Evolutionary conservation across 2,329 filamentous ascomycete genomes (phyloP).

Genomic region (Hymenoscyphus repandus): DNA sequence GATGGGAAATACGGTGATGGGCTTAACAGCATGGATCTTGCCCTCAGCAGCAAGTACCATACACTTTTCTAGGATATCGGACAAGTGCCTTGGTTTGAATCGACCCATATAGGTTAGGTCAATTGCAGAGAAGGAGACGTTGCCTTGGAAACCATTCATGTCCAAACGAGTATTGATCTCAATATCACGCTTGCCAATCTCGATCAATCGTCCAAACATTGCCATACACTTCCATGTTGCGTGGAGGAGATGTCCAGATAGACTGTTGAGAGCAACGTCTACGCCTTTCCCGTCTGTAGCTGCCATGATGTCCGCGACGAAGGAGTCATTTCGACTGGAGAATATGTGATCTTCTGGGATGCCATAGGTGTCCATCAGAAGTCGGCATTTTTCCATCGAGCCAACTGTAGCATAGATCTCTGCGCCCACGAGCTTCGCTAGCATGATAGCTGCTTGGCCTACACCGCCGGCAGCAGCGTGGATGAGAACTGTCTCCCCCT

Average conservation of each 20-base stretch:
- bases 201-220: constrained; percentile 34
- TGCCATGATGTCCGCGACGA: constrained; percentile 28
- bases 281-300: constrained; percentile 12
- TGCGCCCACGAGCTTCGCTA: constrained; percentile 30
- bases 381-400: constrained; percentile 33
- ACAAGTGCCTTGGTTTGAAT: not conserved
- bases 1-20: not conserved
- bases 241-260: constrained; percentile 20
- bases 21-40: not conserved
- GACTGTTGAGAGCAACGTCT: constrained; percentile 26
- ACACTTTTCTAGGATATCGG: not conserved
- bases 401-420: constrained; percentile 39
- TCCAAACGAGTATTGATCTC: constrained; percentile 12
- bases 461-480: constrained; percentile 19
- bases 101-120: constrained; percentile 2
- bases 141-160: constrained; percentile 1
- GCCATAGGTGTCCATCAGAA: constrained; percentile 32
- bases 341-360: constrained; percentile 38
- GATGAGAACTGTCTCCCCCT: constrained; percentile 27
- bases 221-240: constrained; percentile 32
- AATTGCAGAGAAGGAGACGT: not conserved
- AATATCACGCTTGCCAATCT: constrained; percentile 19
- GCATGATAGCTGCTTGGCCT: constrained; percentile 23
- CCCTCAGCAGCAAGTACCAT: not conserved
- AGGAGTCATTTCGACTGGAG: constrained; percentile 33